A percentile compares a stretch with the other conserved stretches of the same genome.
phyloP scores from a whole-genome alignment of 2,329 filamentous ascomycete genomes.

The Xylaria arbuscula region DNA sequence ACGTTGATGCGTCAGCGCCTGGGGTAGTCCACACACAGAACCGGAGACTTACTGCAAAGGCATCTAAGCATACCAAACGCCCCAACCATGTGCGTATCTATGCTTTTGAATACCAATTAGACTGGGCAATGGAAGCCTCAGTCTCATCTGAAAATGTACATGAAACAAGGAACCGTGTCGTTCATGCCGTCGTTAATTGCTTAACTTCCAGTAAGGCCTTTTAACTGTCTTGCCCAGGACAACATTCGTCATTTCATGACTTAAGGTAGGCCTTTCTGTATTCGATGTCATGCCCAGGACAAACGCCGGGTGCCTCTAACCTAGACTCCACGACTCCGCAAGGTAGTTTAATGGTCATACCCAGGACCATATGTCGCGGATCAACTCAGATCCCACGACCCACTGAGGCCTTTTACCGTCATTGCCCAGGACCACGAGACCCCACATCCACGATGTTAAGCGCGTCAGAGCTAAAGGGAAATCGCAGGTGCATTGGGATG shows the following conservation, averaged over 20 bases:
- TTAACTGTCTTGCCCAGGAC: conserved; percentile 47
- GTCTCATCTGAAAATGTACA: conserved; percentile 32
- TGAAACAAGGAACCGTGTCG: conserved; percentile 34
- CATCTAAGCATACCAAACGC: conserved; percentile 41
- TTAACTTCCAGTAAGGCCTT: conserved; percentile 38
- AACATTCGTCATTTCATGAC: conserved; percentile 30
- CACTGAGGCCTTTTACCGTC: conserved; percentile 54
- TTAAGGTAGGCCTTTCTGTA: conserved; percentile 27
- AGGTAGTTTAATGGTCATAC: conserved; percentile 40
- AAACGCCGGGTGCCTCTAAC: conserved; percentile 36
- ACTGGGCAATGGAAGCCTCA: conserved; percentile 36
- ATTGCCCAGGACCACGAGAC: conserved; percentile 53
- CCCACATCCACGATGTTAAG: neutral
- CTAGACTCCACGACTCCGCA: conserved; percentile 40
- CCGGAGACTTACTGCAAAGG: conserved; percentile 38
- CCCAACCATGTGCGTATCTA: conserved; percentile 37
- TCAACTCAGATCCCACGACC: conserved; percentile 26
- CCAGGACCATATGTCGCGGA: conserved; percentile 37
- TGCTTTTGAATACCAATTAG: conserved; percentile 39
- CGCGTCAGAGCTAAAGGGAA: neutral
- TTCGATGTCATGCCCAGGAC: conserved; percentile 39
- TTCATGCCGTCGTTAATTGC: conserved; percentile 33
- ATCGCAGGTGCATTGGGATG: neutral
- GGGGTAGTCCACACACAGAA: neutral
- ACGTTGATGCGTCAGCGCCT: conserved; percentile 6